Base-by-base conservation (phyloP, 1,139 yeast species). In the Yamadazyma mexicana region DNA sequence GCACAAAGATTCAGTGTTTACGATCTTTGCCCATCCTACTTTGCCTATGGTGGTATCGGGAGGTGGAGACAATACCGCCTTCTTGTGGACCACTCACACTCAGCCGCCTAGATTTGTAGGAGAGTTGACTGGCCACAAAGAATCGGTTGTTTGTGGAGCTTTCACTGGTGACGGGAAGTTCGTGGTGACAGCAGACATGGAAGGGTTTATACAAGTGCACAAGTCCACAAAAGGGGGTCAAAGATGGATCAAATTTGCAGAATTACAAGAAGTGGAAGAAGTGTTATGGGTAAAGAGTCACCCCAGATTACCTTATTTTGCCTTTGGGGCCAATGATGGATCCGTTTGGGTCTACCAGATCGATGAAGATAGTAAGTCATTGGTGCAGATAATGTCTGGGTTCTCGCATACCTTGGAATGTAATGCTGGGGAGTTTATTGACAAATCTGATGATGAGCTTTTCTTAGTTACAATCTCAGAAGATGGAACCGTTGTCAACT, bases 271-370 rank as follows among this genome's bases (percentile, higher is more conserved):
- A 61, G 94, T 87, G 26, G 95, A 87, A 52, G 99, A 72, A 52
- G 68, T 71, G 2, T 62, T 69, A 39, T 91, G 96, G 95, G 71
- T 92, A 40, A 62, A 74, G 28, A 75, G 81, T 39, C 98, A 92
- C 61, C 96, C 97, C 17, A 66, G 70, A 18, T 58, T 63, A 48
- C 85, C 83, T 47, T 77, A 82, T 42, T 87, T 92, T 67, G 97
- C 98, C n/a, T 87, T 88, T 56, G 98, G 98, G 44, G 92, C 91
- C 29, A 71, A 73, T 9, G 97, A 91, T 60, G 98, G 98, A 2
- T 83, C 96, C 0, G 95, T 91, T 11, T 92, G 97, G 96, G 89
- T 86, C 24, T 92, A 88, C 59, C 86, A 84, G 54, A 75, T 89
- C 35, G 83, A 79, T 48, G 77, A 77, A 31, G 56, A 61, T 12